A percentile compares a stretch with the other conserved stretches of the same genome.
These are phyloP conservation scores for Lactarius trivialis DNA, from an alignment of 768 basidiomycete species.

Conservation along the genomic window DNA sequence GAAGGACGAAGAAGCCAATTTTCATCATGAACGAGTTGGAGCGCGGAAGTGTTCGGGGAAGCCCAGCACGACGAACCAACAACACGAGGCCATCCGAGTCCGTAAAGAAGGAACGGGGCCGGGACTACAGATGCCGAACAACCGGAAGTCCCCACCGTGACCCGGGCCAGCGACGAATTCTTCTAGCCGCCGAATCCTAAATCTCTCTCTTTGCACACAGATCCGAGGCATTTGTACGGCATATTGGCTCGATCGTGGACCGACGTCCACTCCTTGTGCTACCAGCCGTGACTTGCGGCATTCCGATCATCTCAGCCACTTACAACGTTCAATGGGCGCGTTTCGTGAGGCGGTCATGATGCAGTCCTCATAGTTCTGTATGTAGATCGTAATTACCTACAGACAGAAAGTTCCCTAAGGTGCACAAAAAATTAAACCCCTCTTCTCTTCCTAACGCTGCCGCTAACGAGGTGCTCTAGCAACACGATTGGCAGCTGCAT, in stretches of 20 bases:
- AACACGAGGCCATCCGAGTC: not conserved
- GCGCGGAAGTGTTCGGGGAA: not conserved
- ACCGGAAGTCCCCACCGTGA: not conserved
- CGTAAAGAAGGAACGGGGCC: not conserved
- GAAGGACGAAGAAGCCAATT: not conserved
- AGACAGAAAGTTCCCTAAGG: no score
- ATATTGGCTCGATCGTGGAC: not conserved
- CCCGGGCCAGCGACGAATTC: not conserved
- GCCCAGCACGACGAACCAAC: not conserved
- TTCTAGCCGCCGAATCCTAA: not conserved
- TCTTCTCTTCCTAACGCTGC: no score
- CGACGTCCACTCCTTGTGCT: no score
- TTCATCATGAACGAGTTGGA: not conserved
- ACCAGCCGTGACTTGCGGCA: no score
- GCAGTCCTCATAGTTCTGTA: no score
- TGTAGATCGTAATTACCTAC: no score
- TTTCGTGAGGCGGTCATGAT: no score
- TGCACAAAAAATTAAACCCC: no score
- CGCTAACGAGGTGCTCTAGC: no score
- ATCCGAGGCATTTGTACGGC: not conserved
- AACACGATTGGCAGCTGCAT: no score
- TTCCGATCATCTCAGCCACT: no score
- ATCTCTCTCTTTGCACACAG: not conserved
- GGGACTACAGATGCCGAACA: not conserved
- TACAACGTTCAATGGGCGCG: no score